Percentiles rank a stretch among this genome's conserved stretches.
These are phyloP conservation scores for Erodium moschatum DNA, from an alignment of 441 rosid species.

Conservation along the genomic window DNA sequence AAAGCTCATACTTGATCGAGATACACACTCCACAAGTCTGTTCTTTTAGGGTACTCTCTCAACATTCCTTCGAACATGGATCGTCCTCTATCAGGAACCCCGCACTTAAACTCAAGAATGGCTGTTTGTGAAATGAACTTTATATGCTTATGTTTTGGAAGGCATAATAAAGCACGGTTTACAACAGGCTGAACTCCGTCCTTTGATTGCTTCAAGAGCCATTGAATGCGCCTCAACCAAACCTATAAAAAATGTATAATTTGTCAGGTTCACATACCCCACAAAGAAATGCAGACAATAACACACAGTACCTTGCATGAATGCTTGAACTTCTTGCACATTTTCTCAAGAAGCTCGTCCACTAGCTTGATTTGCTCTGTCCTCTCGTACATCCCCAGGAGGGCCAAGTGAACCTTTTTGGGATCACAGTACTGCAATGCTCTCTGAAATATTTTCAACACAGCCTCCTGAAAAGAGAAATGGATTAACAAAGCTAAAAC, in stretches of 20 bases:
- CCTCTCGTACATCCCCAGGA: slow-evolving; percentile 76
- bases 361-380: slow-evolving; percentile 68
- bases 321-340: slow-evolving; percentile 79
- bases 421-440: slow-evolving; percentile 87
- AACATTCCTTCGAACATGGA: slow-evolving; percentile 78
- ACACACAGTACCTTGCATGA: slow-evolving; percentile 68
- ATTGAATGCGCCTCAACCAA: slow-evolving; percentile 64
- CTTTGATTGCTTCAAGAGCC: slow-evolving; percentile 41
- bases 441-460: slow-evolving; percentile 67
- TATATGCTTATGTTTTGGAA: slow-evolving; percentile 74
- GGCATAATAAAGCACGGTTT: slow-evolving; percentile 65
- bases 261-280: neutral
- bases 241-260: slow-evolving; percentile 30
- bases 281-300: slow-evolving; percentile 5
- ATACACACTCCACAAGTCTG: slow-evolving; percentile 91
- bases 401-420: slow-evolving; percentile 70
- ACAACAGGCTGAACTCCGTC: slow-evolving; percentile 62
- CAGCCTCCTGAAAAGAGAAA: slow-evolving; percentile 58
- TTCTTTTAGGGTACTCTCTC: slow-evolving; percentile 84
- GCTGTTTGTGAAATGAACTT: slow-evolving; percentile 85
- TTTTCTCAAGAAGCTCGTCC: slow-evolving; percentile 58
- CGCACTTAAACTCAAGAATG: slow-evolving; percentile 76
- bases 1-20: slow-evolving; percentile 69
- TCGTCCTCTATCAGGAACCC: slow-evolving; percentile 83
- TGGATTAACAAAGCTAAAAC: slow-evolving; percentile 15